Base-by-base conservation (phyloP, 129 eudicot genomes). In the Saposhnikovia divaricata region DNA sequence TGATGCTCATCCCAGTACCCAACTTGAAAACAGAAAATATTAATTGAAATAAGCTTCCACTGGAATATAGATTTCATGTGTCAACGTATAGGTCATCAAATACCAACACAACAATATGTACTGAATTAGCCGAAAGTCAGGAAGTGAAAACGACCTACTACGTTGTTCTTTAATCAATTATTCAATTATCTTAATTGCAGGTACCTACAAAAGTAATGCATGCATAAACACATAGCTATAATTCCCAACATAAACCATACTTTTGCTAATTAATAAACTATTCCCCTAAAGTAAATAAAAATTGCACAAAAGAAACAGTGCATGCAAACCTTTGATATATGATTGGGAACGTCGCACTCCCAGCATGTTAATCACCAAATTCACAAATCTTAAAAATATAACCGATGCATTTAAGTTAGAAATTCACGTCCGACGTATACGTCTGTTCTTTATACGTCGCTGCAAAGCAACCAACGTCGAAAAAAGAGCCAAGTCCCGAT, bases 1-100 rank as follows among this genome's bases (percentile, higher is more conserved):
- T 77, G 85, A 95, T 95, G 84, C 98, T 90, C 72, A 95, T 82
- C 69, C 98, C 98, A 42, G 98, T 95, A 77, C 98, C 98, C 82
- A 95, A 80, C 98, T 95, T 77, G 90, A 92, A 21, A 84, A 79
- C 12, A 80, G 77, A 87, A 45, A 45, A 4, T 9, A 66, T 37
- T 45, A 3, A 80, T 13, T 27, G 77, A 27, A 82, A 80, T 81
- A n/a, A 81, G 81, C 68, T 9, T 78, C 80, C 80, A 65, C n/a
- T 11, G 40, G 63, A 46, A 79, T 66, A 78, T 40, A 72, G 9
- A 38, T 4, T 21, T 8, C 39, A 19, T 72, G 39, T 81, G 14
- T 39, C 42, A 39, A 10, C 63, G 38, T 31, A 37, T 53, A 39
- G 42, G 23, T 59, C 31, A 43, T 25, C 44, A n/a, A 73, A 25